These are phyloP conservation scores for Solanum hybrid DNA, from an alignment of 305 asterid species.

Conservation along the genomic window DNA sequence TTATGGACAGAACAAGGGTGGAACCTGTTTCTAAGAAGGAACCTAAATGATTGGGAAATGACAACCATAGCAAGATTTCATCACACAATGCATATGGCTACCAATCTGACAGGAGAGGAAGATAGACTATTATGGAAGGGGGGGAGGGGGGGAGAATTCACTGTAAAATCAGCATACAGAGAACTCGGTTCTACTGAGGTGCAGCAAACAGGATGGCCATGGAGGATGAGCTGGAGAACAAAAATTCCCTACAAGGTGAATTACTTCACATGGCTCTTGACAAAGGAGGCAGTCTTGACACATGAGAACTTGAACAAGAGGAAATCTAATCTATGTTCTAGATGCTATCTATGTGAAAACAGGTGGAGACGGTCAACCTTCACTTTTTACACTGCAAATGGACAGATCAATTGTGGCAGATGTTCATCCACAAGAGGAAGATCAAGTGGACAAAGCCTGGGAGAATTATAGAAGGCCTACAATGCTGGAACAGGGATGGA, in stretches of 20 bases:
- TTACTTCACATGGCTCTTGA: background rate
- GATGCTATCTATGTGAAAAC: background rate
- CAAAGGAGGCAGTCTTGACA: background rate
- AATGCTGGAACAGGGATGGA: background rate
- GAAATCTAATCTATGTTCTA: background rate
- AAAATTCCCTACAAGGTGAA: background rate
- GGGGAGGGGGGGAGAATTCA: background rate
- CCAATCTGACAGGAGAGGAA: background rate
- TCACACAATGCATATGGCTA: background rate
- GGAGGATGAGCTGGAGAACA: background rate
- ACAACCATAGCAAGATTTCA: background rate
- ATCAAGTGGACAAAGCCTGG: background rate
- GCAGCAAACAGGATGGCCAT: background rate
- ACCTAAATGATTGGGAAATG: background rate
- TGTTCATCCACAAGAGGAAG: background rate
- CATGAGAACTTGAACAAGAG: background rate
- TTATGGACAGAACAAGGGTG: background rate
- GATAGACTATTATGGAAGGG: background rate
- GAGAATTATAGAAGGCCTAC: background rate
- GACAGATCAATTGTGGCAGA: background rate
- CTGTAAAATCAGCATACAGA: background rate
- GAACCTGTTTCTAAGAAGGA: background rate
- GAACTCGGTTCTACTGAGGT: background rate
- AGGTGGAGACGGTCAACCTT: background rate
- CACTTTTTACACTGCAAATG: background rate